Conservation (phyloP, 2,329 filamentous ascomycete genomes). For the Cladosporium sp. region DNA sequence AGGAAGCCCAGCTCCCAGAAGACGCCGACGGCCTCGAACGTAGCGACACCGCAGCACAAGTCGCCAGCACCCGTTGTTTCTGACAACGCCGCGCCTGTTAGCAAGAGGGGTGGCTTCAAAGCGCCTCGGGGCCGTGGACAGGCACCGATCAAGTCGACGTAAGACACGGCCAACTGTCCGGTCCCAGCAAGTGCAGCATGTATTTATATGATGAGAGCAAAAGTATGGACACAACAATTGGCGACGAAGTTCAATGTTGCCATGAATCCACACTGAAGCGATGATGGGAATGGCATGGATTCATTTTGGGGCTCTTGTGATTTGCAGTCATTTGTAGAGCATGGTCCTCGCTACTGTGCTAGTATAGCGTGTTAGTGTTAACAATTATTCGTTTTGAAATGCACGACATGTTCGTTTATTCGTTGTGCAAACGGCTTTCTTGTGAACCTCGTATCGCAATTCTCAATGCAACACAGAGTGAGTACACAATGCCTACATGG, state of each 20-base stretch:
- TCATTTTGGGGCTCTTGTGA: background rate
- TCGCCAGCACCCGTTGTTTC: background rate
- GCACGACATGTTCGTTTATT: background rate
- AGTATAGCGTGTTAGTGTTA: slow-evolving; percentile 6
- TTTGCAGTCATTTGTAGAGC: slow-evolving; percentile 6
- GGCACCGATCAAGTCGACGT: slow-evolving; percentile 5
- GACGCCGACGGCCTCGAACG: slow-evolving; percentile 1
- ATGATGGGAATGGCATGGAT: background rate
- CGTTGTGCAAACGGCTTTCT: background rate
- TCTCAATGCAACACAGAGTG: background rate
- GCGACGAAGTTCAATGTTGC: background rate
- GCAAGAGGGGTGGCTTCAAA: slow-evolving; percentile 17
- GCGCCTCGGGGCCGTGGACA: slow-evolving; percentile 1
- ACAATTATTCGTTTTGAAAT: slow-evolving; percentile 3
- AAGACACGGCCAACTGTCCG: background rate
- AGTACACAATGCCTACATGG: background rate
- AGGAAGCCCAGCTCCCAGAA: slow-evolving; percentile 22
- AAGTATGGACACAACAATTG: background rate
- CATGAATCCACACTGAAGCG: background rate
- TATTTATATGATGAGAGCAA: slow-evolving; percentile 6
- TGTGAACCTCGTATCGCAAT: background rate
- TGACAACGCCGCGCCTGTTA: slow-evolving; percentile 2
- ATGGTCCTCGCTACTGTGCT: slow-evolving; percentile 14
- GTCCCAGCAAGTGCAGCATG: background rate
- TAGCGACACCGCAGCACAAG: slow-evolving; percentile 9